Base-by-base conservation (phyloP, 2,329 filamentous ascomycete species). In the Lecanoromycetidae sp. region DNA sequence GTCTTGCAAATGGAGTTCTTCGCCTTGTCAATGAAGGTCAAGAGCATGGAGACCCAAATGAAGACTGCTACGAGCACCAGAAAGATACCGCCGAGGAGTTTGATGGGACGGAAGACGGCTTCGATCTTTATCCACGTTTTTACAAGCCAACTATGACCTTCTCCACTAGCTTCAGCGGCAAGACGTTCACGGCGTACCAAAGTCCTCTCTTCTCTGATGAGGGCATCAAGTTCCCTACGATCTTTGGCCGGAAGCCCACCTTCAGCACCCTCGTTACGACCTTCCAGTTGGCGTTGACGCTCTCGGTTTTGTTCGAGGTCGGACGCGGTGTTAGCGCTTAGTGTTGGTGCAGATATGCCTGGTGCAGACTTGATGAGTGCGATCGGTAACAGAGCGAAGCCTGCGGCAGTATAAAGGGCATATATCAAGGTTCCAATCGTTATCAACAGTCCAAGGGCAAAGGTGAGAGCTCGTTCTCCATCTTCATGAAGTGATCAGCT, bases 21-120 rank as follows among this genome's bases (percentile, higher is more conserved):
- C 29, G 87, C 86, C 69, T 96, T 96, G 75, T 98, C 91, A 59
- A 96, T 87, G 55, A 80, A 84, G 0, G 90, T 96, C 61, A 96
- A 84, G 56, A 96, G 75, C 87, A 98, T 96, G 10, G 86, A 94
- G 7, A 82, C 75, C 75, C 87, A 94, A 55, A 93, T 75, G 34
- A 94, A 56, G 12, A 94, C 65, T 0, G 85, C 74, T 19, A 94
- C 62, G 1, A 87, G 55, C 26, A 95, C 72, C 2, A 96, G 68
- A 0, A 94, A 56, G 40, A 95, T 70, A 12, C 91, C 91, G 1
- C 86, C 83, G 12, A 96, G 64, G 34, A 96, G 77, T 68, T 94
- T 94, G 57, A 98, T 69, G 1, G 91, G 91, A 6, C 88, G 78
- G 64, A 96, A 83, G 30, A 94, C 66, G 13, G 85, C 83, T 59